These are phyloP conservation scores for Aspergillus pseudoviridinutans DNA, from an alignment of 2,329 filamentous ascomycete genomes.

Conservation along the genomic window DNA sequence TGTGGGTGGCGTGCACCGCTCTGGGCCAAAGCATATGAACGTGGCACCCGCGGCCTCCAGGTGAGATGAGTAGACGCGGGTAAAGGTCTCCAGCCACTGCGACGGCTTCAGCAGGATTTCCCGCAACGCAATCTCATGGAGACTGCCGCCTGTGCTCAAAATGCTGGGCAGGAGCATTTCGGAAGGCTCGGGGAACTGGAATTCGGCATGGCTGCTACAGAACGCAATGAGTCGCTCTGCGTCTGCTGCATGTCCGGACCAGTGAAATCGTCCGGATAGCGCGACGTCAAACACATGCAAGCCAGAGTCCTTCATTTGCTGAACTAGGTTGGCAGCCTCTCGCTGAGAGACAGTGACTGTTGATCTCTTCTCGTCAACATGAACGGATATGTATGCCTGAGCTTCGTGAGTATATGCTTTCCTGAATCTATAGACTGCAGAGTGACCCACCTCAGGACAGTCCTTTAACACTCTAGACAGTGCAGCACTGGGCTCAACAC, in stretches of 20 bases:
- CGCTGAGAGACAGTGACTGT: conserved; percentile 30
- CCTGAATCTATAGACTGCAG: neutral
- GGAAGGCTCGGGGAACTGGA: conserved; percentile 33
- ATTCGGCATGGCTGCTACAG: conserved; percentile 21
- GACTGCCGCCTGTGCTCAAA: conserved; percentile 14
- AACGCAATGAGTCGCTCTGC: conserved; percentile 20
- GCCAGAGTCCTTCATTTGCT: conserved; percentile 17
- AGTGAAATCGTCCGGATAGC: conserved; percentile 34
- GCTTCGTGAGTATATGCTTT: neutral
- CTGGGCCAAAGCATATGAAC: conserved; percentile 35
- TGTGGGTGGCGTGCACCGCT: conserved; percentile 34
- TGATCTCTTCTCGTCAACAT: conserved; percentile 35
- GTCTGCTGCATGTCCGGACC: conserved; percentile 8
- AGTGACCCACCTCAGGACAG: conserved; percentile 14
- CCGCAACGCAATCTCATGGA: conserved; percentile 29
- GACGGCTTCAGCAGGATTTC: conserved; percentile 33
- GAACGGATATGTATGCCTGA: conserved; percentile 37
- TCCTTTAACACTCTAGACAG: conserved; percentile 15
- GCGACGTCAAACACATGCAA: conserved; percentile 24
- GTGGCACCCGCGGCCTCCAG: conserved; percentile 6
- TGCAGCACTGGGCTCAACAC: conserved; percentile 6
- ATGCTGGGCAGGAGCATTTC: conserved; percentile 22
- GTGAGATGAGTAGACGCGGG: conserved; percentile 5
- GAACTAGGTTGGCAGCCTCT: conserved; percentile 10
- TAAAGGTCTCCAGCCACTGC: conserved; percentile 34